A percentile compares a stretch with the other conserved stretches of the same genome.
Conservation (phyloP, 2,329 filamentous ascomycete species). For the Stagonosporopsis vannaccii region DNA sequence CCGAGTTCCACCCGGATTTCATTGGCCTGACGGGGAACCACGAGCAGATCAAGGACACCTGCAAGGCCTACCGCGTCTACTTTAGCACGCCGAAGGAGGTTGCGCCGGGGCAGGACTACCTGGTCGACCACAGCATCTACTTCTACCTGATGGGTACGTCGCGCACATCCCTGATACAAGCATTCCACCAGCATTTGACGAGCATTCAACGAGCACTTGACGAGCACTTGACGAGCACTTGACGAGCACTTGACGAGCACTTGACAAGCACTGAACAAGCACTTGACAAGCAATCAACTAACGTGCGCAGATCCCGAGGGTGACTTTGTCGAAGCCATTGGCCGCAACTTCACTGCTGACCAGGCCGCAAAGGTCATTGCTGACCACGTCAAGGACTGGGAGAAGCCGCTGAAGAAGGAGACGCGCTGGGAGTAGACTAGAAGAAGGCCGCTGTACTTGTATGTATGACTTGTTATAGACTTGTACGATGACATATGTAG, state of each 20-base stretch:
- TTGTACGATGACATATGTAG: slow-evolving; percentile 11
- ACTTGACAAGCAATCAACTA: slow-evolving; percentile 22
- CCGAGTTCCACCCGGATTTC: slow-evolving; percentile 87
- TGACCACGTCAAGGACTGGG: slow-evolving; percentile 84
- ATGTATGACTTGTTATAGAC: slow-evolving; percentile 13
- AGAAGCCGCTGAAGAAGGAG: slow-evolving; percentile 61
- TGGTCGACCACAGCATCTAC: slow-evolving; percentile 99
- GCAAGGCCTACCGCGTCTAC: slow-evolving; percentile 96
- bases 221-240: too few relatives aligned
- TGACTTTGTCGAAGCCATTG: slow-evolving; percentile 97
- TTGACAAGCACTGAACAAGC: too few relatives aligned
- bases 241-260: too few relatives aligned
- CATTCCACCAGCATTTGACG: too few relatives aligned
- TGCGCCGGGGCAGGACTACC: slow-evolving; percentile 91
- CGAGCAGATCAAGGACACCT: slow-evolving; percentile 90
- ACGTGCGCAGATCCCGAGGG: slow-evolving; percentile 80
- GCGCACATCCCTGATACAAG: neutral
- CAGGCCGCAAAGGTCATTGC: slow-evolving; percentile 83
- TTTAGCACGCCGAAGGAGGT: slow-evolving; percentile 91
- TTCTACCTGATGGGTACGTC: slow-evolving; percentile 91
- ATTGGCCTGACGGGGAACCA: slow-evolving; percentile 92
- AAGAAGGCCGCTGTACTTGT: slow-evolving; percentile 7
- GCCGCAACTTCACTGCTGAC: slow-evolving; percentile 90
- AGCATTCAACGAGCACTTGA: too few relatives aligned
- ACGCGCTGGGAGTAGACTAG: slow-evolving; percentile 38